Percentiles rank a stretch among this genome's conserved stretches.
Conservation (phyloP, 345 rosid genomes). For the Isatis tinctoria region DNA sequence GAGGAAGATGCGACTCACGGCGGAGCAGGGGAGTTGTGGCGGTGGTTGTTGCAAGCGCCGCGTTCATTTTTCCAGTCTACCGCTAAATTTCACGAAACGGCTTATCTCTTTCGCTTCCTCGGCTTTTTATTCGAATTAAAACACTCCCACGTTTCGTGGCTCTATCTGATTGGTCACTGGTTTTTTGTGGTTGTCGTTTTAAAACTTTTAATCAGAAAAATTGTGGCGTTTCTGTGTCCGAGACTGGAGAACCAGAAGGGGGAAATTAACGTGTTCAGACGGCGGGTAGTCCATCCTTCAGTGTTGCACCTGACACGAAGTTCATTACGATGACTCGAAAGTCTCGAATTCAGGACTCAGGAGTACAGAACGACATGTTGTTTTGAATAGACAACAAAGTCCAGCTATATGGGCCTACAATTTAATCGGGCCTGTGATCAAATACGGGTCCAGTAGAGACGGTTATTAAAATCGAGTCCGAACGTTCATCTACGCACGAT, state of each 20-base stretch:
- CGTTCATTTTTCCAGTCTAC: conserved; percentile 23
- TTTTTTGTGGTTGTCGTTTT: conserved; percentile 20
- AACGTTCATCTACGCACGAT: conserved; percentile 27
- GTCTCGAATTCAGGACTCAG: no score
- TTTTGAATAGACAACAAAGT: neutral
- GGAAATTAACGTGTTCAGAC: neutral
- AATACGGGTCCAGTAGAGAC: neutral
- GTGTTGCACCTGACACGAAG: neutral
- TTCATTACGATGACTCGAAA: no score
- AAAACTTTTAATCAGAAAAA: neutral
- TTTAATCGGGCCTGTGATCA: neutral
- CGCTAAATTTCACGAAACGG: conserved; percentile 1
- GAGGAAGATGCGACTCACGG: conserved; percentile 19
- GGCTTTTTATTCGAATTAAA: neutral
- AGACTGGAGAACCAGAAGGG: neutral
- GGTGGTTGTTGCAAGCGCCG: conserved; percentile 39
- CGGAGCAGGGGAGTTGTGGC: conserved; percentile 39
- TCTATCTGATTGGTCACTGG: neutral
- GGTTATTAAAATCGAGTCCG: neutral
- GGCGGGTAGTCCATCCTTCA: neutral
- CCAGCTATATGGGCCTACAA: neutral
- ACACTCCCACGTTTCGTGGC: conserved; percentile 3
- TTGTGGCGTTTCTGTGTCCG: conserved; percentile 10
- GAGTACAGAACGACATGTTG: neutral
- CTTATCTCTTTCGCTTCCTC: conserved; percentile 32